phyloP scores from a whole-genome alignment of 2,329 filamentous ascomycete genomes.

The Nothophaeocryptopus gaeumannii region DNA sequence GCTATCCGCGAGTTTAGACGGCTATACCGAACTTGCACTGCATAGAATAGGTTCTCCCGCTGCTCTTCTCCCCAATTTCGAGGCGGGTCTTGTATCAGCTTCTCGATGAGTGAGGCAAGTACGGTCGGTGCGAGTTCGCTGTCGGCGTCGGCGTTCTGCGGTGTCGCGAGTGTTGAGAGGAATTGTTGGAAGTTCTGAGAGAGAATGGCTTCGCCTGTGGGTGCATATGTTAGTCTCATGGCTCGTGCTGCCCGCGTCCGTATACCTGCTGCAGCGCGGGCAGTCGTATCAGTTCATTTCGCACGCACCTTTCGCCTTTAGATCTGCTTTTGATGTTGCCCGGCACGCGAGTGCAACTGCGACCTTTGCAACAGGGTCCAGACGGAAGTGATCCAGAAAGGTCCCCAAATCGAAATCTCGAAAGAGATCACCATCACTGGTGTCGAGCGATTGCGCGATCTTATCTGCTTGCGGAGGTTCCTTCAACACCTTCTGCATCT shows the following conservation, averaged over 20 bases:
- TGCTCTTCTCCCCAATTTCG: conserved; percentile 77
- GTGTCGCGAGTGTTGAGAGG: conserved; percentile 64
- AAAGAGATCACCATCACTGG: conserved; percentile 86
- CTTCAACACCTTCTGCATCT: conserved; percentile 81
- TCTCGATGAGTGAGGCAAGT: conserved; percentile 77
- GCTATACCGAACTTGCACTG: conserved; percentile 66
- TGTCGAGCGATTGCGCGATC: conserved; percentile 91
- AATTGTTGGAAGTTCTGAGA: conserved; percentile 76
- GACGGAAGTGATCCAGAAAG: conserved; percentile 93
- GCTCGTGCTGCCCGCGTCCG: conserved; percentile 6
- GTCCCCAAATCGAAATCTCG: conserved; percentile 93
- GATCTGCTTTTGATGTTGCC: conserved; percentile 71
- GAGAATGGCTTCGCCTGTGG: conserved; percentile 80
- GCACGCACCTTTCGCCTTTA: conserved; percentile 78
- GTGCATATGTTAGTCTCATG: conserved; percentile 16
- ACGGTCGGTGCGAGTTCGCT: conserved; percentile 67
- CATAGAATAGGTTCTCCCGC: conserved; percentile 65
- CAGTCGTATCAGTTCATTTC: neutral
- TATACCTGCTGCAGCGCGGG: neutral
- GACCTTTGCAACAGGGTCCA: conserved; percentile 84
- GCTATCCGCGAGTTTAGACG: conserved; percentile 64
- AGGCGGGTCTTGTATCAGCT: conserved; percentile 81
- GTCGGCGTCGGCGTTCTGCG: conserved; percentile 54
- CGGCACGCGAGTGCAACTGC: conserved; percentile 87
- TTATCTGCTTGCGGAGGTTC: conserved; percentile 80